A percentile compares a stretch with the other conserved stretches of the same genome.
Conservation (phyloP, 208 protist genomes). For the Wallacemonas sp. region DNA sequence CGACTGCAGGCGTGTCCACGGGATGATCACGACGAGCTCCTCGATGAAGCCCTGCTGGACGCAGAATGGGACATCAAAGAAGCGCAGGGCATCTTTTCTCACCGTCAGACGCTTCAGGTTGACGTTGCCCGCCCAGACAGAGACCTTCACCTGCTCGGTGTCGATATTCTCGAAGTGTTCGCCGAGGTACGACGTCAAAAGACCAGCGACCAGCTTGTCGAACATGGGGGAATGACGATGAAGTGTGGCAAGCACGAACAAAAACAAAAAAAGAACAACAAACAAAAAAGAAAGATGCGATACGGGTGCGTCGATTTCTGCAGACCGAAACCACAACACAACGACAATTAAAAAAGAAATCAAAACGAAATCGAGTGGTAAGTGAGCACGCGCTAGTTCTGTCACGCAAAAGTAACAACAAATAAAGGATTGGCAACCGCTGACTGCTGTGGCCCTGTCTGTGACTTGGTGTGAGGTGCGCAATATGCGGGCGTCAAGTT, state of each 20-base stretch:
- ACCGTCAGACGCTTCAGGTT: slow-evolving; percentile 62
- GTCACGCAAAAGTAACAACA: no score
- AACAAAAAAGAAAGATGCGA: no score
- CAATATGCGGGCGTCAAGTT: no score
- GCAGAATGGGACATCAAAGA: slow-evolving; percentile 61
- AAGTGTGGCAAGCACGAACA: neutral
- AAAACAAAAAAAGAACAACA: neutral
- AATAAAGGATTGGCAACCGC: no score
- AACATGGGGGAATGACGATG: slow-evolving; percentile 46
- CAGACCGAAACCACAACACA: no score
- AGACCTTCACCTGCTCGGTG: slow-evolving; percentile 83
- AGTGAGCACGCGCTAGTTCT: no score
- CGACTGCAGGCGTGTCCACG: slow-evolving; percentile 74
- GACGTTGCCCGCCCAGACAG: slow-evolving; percentile 78
- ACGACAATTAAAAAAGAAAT: no score
- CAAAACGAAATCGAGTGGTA: no score
- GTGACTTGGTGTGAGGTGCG: no score
- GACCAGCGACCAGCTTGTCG: slow-evolving; percentile 71
- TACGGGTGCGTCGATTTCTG: no score
- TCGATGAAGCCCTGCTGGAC: slow-evolving; percentile 66
- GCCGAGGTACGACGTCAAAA: slow-evolving; percentile 78
- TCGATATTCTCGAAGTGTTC: slow-evolving; percentile 88
- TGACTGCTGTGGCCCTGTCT: no score
- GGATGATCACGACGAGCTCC: slow-evolving; percentile 68
- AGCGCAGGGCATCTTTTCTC: slow-evolving; percentile 63